Evolutionary conservation across 1,284 basidiomycete species (phyloP).

Genomic region (Microbotryum scabiosae): DNA sequence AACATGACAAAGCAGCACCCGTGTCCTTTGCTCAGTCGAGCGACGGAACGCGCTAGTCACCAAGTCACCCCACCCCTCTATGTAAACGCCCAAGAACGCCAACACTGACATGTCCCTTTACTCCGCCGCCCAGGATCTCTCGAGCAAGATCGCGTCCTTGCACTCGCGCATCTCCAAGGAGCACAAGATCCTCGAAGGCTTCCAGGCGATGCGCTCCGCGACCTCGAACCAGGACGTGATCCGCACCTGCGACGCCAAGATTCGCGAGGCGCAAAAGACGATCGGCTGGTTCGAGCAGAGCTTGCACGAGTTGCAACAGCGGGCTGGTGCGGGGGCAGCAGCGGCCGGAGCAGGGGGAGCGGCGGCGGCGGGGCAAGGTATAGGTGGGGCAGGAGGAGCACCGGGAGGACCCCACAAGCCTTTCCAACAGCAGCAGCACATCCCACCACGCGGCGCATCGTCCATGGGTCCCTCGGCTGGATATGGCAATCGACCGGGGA

Average conservation of each 20-base stretch:
- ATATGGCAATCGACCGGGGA: not conserved
- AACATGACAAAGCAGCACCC: too few species aligned
- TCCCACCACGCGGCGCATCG: not conserved
- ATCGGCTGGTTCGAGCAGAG: constrained; percentile 82
- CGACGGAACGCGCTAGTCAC: too few species aligned
- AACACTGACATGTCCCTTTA: too few species aligned
- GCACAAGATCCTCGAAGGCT: constrained; percentile 82
- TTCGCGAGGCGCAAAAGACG: constrained; percentile 76
- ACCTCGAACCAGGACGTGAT: constrained; percentile 81
- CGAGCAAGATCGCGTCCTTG: constrained; percentile 73
- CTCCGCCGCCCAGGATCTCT: not conserved
- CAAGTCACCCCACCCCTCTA: too few species aligned
- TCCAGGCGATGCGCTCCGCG: constrained; percentile 66
- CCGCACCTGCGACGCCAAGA: constrained; percentile 62
- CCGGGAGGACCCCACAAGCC: constrained; percentile 35
- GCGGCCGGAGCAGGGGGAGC: constrained; percentile 42
- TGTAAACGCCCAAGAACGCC: too few species aligned
- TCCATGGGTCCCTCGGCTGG: not conserved
- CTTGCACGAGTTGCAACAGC: constrained; percentile 66
- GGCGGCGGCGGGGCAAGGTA: constrained; percentile 2
- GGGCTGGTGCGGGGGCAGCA: constrained; percentile 53
- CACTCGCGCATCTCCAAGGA: constrained; percentile 83
- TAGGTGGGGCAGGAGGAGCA: constrained; percentile 31
- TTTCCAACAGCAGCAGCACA: constrained; percentile 15
- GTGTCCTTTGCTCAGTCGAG: too few species aligned